These are phyloP conservation scores for Lactarius pseudohatsudake DNA, from an alignment of 768 basidiomycete species.

Conservation along the genomic window DNA sequence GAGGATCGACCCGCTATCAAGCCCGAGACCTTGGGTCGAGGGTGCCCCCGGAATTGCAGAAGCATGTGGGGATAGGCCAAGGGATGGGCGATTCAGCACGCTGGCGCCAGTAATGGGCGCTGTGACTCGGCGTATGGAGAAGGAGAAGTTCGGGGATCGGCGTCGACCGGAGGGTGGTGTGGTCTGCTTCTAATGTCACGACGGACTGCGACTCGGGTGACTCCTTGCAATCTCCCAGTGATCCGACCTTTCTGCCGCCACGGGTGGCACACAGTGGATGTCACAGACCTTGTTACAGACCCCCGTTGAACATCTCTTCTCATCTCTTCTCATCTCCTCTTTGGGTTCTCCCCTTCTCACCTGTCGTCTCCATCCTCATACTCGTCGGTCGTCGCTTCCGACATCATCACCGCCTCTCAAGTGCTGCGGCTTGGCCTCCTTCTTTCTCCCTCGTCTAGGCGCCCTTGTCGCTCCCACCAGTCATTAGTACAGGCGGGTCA, in stretches of 20 bases:
- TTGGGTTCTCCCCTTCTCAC: too few relatives aligned
- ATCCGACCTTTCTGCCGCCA: background rate
- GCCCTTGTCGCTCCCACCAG: background rate
- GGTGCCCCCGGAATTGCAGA: background rate
- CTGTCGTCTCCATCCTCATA: too few relatives aligned
- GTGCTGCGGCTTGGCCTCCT: too few relatives aligned
- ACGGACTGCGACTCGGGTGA: slow-evolving; percentile 13
- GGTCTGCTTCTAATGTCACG: slow-evolving; percentile 1
- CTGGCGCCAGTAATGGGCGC: background rate
- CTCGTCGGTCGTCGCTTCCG: too few relatives aligned
- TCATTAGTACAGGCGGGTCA: too few relatives aligned
- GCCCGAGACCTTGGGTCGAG: background rate
- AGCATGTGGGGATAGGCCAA: too few relatives aligned
- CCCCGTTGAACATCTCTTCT: too few relatives aligned
- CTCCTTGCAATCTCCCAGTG: background rate
- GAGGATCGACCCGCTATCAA: slow-evolving; percentile 9
- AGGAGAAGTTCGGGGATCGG: slow-evolving; percentile 12
- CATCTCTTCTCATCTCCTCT: too few relatives aligned
- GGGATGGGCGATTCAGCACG: background rate
- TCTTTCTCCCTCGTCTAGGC: background rate
- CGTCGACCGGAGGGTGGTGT: slow-evolving; percentile 13
- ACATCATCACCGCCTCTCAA: too few relatives aligned
- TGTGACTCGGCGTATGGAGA: too few relatives aligned
- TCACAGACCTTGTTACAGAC: too few relatives aligned
- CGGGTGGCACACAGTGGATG: background rate